Evolutionary conservation across 768 basidiomycete species (phyloP), one percentile per base, ranked within the genome.

Genomic region (Suillus brevipes): DNA sequence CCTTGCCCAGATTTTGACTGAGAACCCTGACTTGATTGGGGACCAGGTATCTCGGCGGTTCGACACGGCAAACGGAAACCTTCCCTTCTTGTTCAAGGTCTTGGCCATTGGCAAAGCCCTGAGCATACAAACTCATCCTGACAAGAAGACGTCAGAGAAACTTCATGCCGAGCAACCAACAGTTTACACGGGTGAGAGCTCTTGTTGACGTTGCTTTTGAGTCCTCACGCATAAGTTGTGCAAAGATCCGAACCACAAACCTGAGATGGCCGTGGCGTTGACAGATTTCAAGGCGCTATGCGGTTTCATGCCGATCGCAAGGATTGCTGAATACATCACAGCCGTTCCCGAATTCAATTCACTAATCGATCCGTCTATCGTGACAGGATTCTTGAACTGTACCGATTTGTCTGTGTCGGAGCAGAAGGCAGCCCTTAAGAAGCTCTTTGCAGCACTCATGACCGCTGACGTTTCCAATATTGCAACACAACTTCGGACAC

Each of bases 241-340:
- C 43, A 45, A 66, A 93, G 97, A 99, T 76, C 86, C 88, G 6
- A 99, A 99, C 74, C 97, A 99, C 72, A 99, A 99, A 78, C 97
- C 97, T 3, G 97, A 99, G 76, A 97, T 99, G 94, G 95, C 96
- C n/a, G 84, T 99, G 43, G 97, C 97, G 0, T 78, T 99, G 65
- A 96, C 96, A 0, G 87, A 89, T 16, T 99, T 99, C 82, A 81
- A 81, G 45, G 97, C 92, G 2, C 81, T 99, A 72, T 97, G 96
- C 74, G 97, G 97, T 50, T 99, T 99, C 80, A 85, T 90, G 20
- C 97, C 97, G 6, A 85, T 95, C 2, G 72, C 81, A 1, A 78
- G 84, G 57, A 92, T 99, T 74, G 87, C 89, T 20, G 75, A 79
- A 20, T 85, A 87, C 78, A 84, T 99, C 66, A 71, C 76, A 42